Evolutionary conservation across 2,329 filamentous ascomycete species (phyloP), one percentile per base, ranked within the genome.

Genomic region (Ophiostoma sp.): DNA sequence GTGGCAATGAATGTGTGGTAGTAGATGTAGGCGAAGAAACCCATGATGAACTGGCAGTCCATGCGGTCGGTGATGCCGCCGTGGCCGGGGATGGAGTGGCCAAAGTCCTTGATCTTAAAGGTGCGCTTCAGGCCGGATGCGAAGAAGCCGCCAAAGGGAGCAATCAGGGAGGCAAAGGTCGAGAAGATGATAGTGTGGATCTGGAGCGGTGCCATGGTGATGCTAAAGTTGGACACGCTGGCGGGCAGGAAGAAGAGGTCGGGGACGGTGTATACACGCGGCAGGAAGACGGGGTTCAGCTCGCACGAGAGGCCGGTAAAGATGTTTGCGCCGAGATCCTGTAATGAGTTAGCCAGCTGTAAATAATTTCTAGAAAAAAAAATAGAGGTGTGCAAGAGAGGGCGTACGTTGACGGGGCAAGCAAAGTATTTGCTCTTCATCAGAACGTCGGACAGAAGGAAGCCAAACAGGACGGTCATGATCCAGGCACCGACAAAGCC

Each of bases 41-140:
- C 95, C 95, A 99, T 99, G 83, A 98, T 98, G 82, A 99, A 99
- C 78, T 99, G 95, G 79, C 95, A 99, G 78, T 99, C 95, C 94
- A 99, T 98, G 73, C 95, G 91, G 79, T 99, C 95, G 20, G 95
- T 99, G 82, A 99, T 98, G 75, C 95, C 95, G 72, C 95, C 95
- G 77, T 99, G 95, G 31, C 95, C 95, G 1, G 95, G 95, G 75
- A 99, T 99, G 1, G 93, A 96, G 80, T 99, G 92, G 75, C 95
- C 95, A 81, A 99, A 99, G 82, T 99, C 95, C 85, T 99, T 99
- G 85, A 99, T 96, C 83, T 99, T 98, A 84, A 99, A 99, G 4
- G 94, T 97, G 39, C 95, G 92, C 86, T 99, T 99, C 71, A 99
- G 86, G 0, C 95, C 95, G 2, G 94, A 97, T 4, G 95, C 95